Percentiles rank a stretch among this genome's conserved stretches.
phyloP scores from a whole-genome alignment of 192 early-diverging fungal species.

The Dissophora ornata region DNA sequence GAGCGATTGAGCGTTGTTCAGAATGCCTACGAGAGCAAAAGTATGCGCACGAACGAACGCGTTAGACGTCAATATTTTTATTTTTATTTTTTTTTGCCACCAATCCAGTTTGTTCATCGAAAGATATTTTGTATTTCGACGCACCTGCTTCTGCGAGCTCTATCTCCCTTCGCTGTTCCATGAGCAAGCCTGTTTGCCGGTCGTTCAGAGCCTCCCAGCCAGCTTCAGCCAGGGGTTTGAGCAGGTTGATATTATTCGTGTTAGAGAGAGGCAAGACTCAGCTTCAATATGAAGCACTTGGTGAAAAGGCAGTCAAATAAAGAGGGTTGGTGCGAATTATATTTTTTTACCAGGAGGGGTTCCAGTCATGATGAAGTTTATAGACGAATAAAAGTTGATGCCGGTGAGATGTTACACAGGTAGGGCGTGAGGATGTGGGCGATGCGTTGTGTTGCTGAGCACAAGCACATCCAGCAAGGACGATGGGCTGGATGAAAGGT shows the following conservation, averaged over 20 bases:
- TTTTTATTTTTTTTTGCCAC: no score
- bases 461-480: slow-evolving; percentile 4
- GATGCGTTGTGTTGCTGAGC: neutral
- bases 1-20: slow-evolving; percentile 49
- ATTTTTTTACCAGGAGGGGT: slow-evolving; percentile 19
- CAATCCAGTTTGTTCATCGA: neutral
- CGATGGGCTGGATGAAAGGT: neutral
- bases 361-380: slow-evolving; percentile 10
- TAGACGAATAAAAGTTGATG: no score
- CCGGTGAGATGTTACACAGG: no score
- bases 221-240: slow-evolving; percentile 10
- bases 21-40: slow-evolving; percentile 35
- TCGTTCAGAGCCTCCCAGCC: slow-evolving; percentile 54
- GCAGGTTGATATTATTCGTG: no score
- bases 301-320: no score
- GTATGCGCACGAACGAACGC: neutral
- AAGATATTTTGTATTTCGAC: neutral
- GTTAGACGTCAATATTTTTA: no score
- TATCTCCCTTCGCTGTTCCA: slow-evolving; percentile 46
- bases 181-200: slow-evolving; percentile 40
- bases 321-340: neutral
- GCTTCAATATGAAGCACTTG: no score
- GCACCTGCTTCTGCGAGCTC: slow-evolving; percentile 52
- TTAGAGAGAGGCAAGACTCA: neutral
- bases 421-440: neutral